These are phyloP conservation scores for Starmerella asiatica DNA, from an alignment of 805 yeast species.

Conservation along the genomic window DNA sequence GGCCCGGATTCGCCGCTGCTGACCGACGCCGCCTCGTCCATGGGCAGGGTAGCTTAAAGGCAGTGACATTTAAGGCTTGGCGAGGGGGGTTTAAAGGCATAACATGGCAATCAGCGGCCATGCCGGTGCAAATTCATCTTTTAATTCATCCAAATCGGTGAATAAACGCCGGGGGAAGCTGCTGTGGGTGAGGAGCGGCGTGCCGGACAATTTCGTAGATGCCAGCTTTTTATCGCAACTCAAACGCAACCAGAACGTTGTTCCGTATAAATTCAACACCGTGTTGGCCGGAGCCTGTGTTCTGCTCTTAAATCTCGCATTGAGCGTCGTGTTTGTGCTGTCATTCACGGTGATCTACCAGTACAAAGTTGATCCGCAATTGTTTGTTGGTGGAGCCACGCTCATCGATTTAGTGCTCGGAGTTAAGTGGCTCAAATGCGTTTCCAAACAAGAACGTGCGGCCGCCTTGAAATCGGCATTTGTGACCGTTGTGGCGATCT, in stretches of 20 bases:
- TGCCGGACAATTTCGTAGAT: slow-evolving; percentile 87
- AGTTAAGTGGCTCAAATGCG: slow-evolving; percentile 19
- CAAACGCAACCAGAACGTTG: slow-evolving; percentile 62
- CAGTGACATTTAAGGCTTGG: too few relatives aligned
- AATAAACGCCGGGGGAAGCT: slow-evolving; percentile 39
- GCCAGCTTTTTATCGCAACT: slow-evolving; percentile 66
- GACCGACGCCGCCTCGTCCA: slow-evolving; percentile 7
- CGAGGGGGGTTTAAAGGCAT: too few relatives aligned
- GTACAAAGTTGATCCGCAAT: slow-evolving; percentile 23
- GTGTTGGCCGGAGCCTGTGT: slow-evolving; percentile 61
- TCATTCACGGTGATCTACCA: slow-evolving; percentile 46
- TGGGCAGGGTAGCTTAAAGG: too few relatives aligned
- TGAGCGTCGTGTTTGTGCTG: slow-evolving; percentile 48
- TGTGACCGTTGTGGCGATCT: slow-evolving; percentile 53
- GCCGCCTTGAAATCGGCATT: slow-evolving; percentile 47
- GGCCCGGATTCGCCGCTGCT: slow-evolving; percentile 4
- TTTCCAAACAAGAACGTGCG: slow-evolving; percentile 5
- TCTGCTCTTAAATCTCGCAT: slow-evolving; percentile 51
- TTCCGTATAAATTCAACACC: slow-evolving; percentile 47
- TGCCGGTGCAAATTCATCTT: too few relatives aligned
- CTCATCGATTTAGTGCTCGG: slow-evolving; percentile 18
- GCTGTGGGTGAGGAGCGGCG: slow-evolving; percentile 71
- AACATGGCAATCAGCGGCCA: too few relatives aligned
- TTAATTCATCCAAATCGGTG: too few relatives aligned
- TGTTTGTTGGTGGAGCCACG: slow-evolving; percentile 21